Base-by-base conservation (phyloP, 768 basidiomycete genomes). In the Lactarius sp. region DNA sequence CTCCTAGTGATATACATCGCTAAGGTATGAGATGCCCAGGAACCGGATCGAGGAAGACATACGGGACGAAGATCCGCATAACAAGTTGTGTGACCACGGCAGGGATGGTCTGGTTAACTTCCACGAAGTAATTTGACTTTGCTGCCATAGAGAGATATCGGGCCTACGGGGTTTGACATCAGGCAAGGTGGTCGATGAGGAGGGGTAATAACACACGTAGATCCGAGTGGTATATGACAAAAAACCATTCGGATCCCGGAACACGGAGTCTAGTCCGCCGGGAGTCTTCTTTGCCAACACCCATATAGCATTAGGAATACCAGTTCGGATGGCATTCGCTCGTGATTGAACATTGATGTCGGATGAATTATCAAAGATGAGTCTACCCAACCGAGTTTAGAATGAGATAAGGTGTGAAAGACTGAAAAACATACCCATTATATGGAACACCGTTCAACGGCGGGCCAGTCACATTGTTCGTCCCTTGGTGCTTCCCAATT, bases 231-330 rank as follows among this genome's bases (percentile, higher is more conserved):
- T 87, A 41, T 80, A 69, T 67, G 82, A 77, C 66, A 83, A 67
- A 67, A 88, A 85, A 0, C 42, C 81, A 54, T 80, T 78, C 2
- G 76, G 66, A 27, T 75, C 61, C 64, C 80, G 76, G 68, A 86
- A 88, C 7, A 76, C 77, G 1, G 78, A 71, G 53, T 79, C 73
- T 1, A 73, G 69, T 2, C 83, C 83, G 27, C 72, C 71, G 8
- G 76, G 70, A 16, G 72, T 63, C 60, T 81, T 77, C 10, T 71
- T 66, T 2, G 86, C 86, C 54, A 75, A 74, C 9, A 77, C 79
- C 66, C 83, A 85, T n/a, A 89, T 82, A 5, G 87, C 81, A 8
- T 81, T 81, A 14, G 88, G 79, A 0, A 90, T 71, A 16, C 80
- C 78, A 18, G 81, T 75, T 33, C 71, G 75, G 1, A 80, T 80